Evolutionary conservation across 768 basidiomycete genomes (phyloP), one percentile per base, ranked within the genome.

Genomic region (Bullera alba): DNA sequence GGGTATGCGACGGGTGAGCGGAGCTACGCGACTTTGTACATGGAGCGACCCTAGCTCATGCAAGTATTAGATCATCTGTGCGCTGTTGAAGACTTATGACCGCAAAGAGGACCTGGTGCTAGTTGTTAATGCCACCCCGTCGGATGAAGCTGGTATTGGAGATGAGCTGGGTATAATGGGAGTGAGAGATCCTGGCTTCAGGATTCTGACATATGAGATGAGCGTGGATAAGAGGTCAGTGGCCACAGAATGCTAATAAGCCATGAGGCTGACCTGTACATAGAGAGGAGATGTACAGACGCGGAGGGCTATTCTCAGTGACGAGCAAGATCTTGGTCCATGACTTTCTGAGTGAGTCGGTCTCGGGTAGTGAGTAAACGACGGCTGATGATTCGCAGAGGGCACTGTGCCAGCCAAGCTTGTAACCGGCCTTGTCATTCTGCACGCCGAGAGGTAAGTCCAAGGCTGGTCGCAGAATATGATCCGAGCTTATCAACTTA

Each of bases 291-390:
- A 71, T 96, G 46, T 96, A 96, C 75, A 84, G 84, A 53, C 79
- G 79, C 51, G 93, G 93, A 3, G 92, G 92, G 4, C 76, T 97
- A 1, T 79, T 97, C 42, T 87, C 87, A 5, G 84, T 96, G 26
- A 97, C 95, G 0, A 91, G 88, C 22, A 83, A 88, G 17, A 97
- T 99, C 58, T 76, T 97, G 12, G 86, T 93, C 21, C 91, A 93
- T 46, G 95, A 99, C 69, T 86, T 97, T 82, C 75, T 99, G 26
- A 85, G 85, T 70, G 42, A 42, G 67, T 52, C 8, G 19, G n/a
- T 0, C 46, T 51, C 42, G 2, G 25, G n/a, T 23, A n/a, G 14
- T 22, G 10, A 41, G 25, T 46, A 16, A 47, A 10, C 23, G 22
- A 27, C 26, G 7, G 29, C 47, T 53, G 44, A 50, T 34, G 3